phyloP scores from a whole-genome alignment of 441 rosid genomes.

The Kokia cookei region DNA sequence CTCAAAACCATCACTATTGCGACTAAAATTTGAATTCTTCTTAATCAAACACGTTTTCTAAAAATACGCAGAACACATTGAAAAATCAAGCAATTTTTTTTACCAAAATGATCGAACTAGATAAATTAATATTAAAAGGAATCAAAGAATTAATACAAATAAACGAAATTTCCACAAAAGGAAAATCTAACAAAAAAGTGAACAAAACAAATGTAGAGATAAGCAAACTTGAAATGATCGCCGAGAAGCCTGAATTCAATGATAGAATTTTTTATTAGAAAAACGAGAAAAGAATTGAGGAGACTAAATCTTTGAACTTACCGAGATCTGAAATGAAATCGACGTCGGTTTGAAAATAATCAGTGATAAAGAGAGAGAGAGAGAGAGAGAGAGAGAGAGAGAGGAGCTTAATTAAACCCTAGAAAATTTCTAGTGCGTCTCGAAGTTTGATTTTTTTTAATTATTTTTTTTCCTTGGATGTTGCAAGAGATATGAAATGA shows the following conservation, averaged over 20 bases:
- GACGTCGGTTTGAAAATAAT: neutral
- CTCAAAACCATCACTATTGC: neutral
- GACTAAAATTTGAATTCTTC: neutral
- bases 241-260: neutral
- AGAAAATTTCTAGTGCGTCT: neutral
- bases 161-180: neutral
- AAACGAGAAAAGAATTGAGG: neutral
- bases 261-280: neutral
- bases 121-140: neutral
- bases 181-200: neutral
- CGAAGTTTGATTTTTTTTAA: neutral
- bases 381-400: too few relatives aligned
- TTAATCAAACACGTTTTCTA: neutral
- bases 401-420: conserved; percentile 6
- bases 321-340: conserved; percentile 5
- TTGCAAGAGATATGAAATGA: neutral
- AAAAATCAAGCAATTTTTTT: neutral
- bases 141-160: neutral
- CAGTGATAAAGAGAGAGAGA: neutral
- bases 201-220: neutral
- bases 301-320: conserved; percentile 6
- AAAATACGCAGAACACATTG: neutral
- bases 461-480: neutral
- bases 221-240: conserved; percentile 13
- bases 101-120: neutral